Base-by-base conservation (phyloP, 1,284 basidiomycete species). In the Sanguinoderma infundibulare region DNA sequence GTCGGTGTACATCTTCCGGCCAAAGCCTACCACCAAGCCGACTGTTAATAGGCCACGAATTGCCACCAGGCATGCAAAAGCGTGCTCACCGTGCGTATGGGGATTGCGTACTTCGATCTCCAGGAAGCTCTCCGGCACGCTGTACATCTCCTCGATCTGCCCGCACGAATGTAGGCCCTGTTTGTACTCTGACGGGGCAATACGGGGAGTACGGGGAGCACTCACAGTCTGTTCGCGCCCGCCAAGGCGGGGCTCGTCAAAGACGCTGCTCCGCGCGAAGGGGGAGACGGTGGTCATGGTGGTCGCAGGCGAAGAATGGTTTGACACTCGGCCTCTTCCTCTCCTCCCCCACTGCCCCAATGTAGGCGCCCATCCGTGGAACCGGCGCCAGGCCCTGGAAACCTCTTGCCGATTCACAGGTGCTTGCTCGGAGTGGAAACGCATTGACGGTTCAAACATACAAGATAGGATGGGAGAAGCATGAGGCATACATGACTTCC, bases 21-120 rank as follows among this genome's bases (percentile, higher is more conserved):
- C 95, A 72, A 95, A 95, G 38, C 94, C 94, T 96, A 70, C 38
- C 7, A 9, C 49, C 49, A 32, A 30, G 26, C 26, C 28, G 49
- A 14, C 34, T 20, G 32, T 15, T 5, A 51, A 32, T 32, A n/a
- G 35, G 32, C 32, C 3, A 51, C 20, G 20, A 14, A 51, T 32
- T 20, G 49, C n/a, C 32, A 36, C 20, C 32, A 51, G 20, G 15
- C n/a, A 9, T 35, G 15, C 17, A 20, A 20, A 36, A 22, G 7
- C 20, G 49, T 51, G 34, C 87, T 72, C 70, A 95, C 96, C 96
- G 72, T 98, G 96, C 0, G 98, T 99, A 76, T 97, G 92, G 2
- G 97, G 95, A 74, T 98, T 98, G 69, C 94, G 83, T 8, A 99
- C 95, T 78, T 99, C 98, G 69, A 99, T 98, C 81, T 99, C 98